phyloP scores from a whole-genome alignment of 2,329 filamentous ascomycete genomes.

The Sphaerulina vaccinii region DNA sequence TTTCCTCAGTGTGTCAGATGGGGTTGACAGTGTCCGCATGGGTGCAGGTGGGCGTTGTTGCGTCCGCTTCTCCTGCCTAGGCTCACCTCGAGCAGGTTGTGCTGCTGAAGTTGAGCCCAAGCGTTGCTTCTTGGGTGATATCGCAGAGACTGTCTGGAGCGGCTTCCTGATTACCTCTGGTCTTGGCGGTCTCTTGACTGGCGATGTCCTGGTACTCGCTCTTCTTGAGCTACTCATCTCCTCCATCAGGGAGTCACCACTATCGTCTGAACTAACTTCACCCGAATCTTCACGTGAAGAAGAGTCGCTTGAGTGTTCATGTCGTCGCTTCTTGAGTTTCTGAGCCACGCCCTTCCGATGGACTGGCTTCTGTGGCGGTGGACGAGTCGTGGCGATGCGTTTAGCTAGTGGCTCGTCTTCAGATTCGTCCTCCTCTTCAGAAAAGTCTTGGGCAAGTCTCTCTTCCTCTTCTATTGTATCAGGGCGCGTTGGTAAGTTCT shows the following conservation, averaged over 20 bases:
- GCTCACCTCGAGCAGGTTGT: neutral
- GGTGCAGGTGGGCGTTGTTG: neutral
- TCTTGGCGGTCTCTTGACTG: neutral
- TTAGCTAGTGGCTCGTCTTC: constrained; percentile 7
- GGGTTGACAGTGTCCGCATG: neutral
- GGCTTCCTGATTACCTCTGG: neutral
- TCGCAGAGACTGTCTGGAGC: neutral
- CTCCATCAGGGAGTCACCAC: constrained; percentile 16
- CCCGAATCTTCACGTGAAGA: constrained; percentile 14
- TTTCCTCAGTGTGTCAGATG: constrained; percentile 18
- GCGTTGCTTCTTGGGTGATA: constrained; percentile 1
- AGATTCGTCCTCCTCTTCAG: constrained; percentile 14
- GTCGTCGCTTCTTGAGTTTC: constrained; percentile 16
- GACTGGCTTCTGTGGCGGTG: neutral
- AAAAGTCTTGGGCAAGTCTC: constrained; percentile 15
- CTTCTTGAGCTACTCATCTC: constrained; percentile 3
- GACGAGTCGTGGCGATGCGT: neutral
- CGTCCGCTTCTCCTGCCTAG: neutral
- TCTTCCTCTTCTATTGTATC: constrained; percentile 14
- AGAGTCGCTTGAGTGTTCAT: neutral
- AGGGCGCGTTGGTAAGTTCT: constrained; percentile 10
- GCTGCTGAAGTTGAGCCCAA: neutral
- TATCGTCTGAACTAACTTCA: neutral
- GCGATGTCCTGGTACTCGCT: neutral
- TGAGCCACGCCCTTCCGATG: constrained; percentile 27